A percentile compares a stretch with the other conserved stretches of the same genome.
phyloP scores from a whole-genome alignment of 129 eudicot species.

The Sambucus nigra region DNA sequence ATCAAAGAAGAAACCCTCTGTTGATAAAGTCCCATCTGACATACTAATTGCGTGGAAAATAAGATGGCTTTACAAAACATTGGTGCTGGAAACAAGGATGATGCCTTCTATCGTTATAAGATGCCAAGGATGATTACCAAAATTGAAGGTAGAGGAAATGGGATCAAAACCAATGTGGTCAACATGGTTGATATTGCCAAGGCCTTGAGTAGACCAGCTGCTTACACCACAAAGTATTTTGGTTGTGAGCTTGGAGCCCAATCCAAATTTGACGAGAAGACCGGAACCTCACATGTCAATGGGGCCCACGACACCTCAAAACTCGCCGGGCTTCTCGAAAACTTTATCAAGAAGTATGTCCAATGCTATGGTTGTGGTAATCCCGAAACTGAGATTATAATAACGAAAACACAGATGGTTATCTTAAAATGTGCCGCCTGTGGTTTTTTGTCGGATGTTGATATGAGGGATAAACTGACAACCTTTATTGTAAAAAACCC shows the following conservation, averaged over 20 bases:
- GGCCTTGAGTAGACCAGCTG: conserved; percentile 59
- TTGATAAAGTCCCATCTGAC: conserved; percentile 3
- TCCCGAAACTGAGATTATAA: conserved; percentile 51
- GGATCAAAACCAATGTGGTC: conserved; percentile 58
- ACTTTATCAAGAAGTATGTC: conserved; percentile 53
- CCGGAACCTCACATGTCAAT: conserved; percentile 50
- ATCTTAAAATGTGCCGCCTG: conserved; percentile 58
- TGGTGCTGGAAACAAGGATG: conserved; percentile 66
- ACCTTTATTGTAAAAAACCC: conserved; percentile 53
- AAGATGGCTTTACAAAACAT: conserved; percentile 63
- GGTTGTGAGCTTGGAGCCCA: conserved; percentile 74
- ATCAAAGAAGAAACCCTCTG: conserved; percentile 4
- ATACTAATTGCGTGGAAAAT: neutral
- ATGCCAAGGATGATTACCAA: conserved; percentile 59
- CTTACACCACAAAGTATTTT: conserved; percentile 50
- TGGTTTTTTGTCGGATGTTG: conserved; percentile 61
- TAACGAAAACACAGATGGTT: conserved; percentile 47
- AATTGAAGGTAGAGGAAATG: conserved; percentile 62
- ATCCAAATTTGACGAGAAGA: conserved; percentile 54
- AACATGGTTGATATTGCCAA: conserved; percentile 71
- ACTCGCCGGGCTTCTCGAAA: conserved; percentile 53
- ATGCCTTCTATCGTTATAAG: conserved; percentile 64
- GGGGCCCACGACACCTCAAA: conserved; percentile 55
- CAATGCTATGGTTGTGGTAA: conserved; percentile 68
- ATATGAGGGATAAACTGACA: conserved; percentile 61